phyloP scores from a whole-genome alignment of 768 basidiomycete genomes.

The Boletus rex-veris region DNA sequence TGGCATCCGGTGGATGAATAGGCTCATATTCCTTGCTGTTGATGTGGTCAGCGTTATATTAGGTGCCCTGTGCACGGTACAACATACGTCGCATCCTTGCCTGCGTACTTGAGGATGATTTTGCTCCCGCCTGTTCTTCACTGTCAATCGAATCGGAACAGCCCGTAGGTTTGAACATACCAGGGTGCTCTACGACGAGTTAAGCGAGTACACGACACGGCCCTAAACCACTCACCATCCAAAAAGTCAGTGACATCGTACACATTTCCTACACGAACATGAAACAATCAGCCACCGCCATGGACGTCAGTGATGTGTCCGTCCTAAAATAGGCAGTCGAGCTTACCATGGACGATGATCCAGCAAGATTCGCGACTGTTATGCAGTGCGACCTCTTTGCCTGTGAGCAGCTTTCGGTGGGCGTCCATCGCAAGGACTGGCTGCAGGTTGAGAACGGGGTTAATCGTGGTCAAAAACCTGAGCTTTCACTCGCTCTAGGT shows the following conservation, averaged over 20 bases:
- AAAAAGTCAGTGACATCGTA: conserved; percentile 81
- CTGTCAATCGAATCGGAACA: background rate
- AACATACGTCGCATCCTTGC: conserved; percentile 82
- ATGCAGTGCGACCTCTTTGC: conserved; percentile 52
- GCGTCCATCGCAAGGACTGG: conserved; percentile 12
- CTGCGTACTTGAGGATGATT: conserved; percentile 85
- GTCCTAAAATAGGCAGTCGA: background rate
- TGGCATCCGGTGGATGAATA: conserved; percentile 84
- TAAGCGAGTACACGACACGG: background rate
- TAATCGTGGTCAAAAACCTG: background rate
- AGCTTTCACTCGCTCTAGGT: background rate
- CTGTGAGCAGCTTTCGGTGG: conserved; percentile 33
- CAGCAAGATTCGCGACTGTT: conserved; percentile 63
- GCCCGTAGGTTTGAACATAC: conserved; percentile 29
- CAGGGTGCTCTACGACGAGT: conserved; percentile 55
- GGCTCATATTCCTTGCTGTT: conserved; percentile 76
- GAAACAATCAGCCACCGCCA: background rate
- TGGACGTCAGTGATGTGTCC: background rate
- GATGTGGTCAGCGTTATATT: background rate
- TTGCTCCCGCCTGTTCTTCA: conserved; percentile 61
- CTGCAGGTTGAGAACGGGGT: background rate
- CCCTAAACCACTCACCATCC: conserved; percentile 44
- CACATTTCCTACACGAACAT: conserved; percentile 49
- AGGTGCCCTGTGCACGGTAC: background rate
- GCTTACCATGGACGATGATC: conserved; percentile 80